Evolutionary conservation across 2,329 filamentous ascomycete species (phyloP).

Genomic region (Ascochyta clinopodiicola): DNA sequence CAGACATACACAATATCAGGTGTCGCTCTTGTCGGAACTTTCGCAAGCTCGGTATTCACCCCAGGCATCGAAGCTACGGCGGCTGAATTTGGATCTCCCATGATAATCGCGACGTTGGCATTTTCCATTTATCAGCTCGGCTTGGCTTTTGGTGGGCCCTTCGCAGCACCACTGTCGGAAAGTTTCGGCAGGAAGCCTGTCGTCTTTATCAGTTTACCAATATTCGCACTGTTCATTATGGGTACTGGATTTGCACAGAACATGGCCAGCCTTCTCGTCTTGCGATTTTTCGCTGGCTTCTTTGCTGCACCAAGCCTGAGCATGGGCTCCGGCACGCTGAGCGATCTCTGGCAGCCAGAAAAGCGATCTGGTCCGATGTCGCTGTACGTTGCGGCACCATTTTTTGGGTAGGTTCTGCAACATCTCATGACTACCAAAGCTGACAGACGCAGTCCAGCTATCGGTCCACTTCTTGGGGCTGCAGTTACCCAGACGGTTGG

Average conservation of each 20-base stretch:
- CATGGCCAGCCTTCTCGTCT: slow-evolving; percentile 72
- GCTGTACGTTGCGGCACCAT: slow-evolving; percentile 46
- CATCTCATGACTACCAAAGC: neutral
- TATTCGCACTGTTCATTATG: slow-evolving; percentile 62
- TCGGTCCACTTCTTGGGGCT: slow-evolving; percentile 50
- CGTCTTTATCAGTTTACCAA: slow-evolving; percentile 70
- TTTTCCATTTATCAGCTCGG: slow-evolving; percentile 33
- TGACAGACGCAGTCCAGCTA: slow-evolving; percentile 21
- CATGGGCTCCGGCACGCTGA: slow-evolving; percentile 49
- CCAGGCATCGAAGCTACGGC: slow-evolving; percentile 18
- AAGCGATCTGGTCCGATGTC: slow-evolving; percentile 38
- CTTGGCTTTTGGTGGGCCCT: slow-evolving; percentile 69
- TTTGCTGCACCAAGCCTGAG: slow-evolving; percentile 42
- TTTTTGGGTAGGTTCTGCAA: slow-evolving; percentile 33
- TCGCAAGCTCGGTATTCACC: slow-evolving; percentile 20
- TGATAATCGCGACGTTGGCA: slow-evolving; percentile 26
- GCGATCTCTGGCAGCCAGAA: slow-evolving; percentile 44
- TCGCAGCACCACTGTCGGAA: slow-evolving; percentile 78
- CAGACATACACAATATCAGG: slow-evolving; percentile 19
- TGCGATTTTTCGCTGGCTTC: slow-evolving; percentile 59
- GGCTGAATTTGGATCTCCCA: slow-evolving; percentile 25
- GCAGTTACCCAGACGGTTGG: slow-evolving; percentile 46
- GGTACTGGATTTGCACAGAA: slow-evolving; percentile 61
- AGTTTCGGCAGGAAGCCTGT: slow-evolving; percentile 72
- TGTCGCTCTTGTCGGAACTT: slow-evolving; percentile 17